Base-by-base conservation (phyloP, 140 eudicot species). In the Stevia rebaudiana region DNA sequence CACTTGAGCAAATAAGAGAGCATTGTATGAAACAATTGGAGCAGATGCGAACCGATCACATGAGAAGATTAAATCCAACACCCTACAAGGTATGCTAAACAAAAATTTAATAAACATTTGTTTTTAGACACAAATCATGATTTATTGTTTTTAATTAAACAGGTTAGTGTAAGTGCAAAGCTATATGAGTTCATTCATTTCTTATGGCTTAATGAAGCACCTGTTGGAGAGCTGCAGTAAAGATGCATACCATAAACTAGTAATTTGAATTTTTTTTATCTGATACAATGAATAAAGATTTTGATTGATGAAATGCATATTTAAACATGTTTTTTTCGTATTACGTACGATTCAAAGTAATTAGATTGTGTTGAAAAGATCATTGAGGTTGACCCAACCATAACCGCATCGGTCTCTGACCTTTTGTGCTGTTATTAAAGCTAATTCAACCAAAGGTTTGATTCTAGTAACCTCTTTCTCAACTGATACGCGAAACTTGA, bases 201-300 rank as follows among this genome's bases (percentile, higher is more conserved):
- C 80, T 79, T 94, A 69, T 94, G 99, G 99, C 97, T 94, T 72
- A 94, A 88, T 30, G 99, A 94, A 70, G 99, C 99, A 23, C 99
- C 99, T 4, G 97, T 94, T 9, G 95, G 99, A 42, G 99, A 94
- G 78, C 71, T 91, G 85, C 92, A 81, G 72, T 90, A 72, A 83
- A 63, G 62, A 78, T 60, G 50, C 64, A 68, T 50, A 49, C 46
- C 47, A 15, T 11, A 58, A 11, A 30, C 37, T 50, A 50, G 25
- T 18, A 69, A 52, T 68, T 75, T 37, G 19, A 30, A 33, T 15
- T 18, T 30, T 40, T 61, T 67, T 49, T 39, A 4, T 18, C 60
- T 61, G 17, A 31, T 56, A 56, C 63, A 15, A n/a, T 43, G 25
- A 69, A 58, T 46, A 50, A 50, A 35, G 21, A 22, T 44, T 69